These are phyloP conservation scores for Sodiomyces alkalinus DNA, from an alignment of 2,329 filamentous ascomycete species.

Conservation along the genomic window DNA sequence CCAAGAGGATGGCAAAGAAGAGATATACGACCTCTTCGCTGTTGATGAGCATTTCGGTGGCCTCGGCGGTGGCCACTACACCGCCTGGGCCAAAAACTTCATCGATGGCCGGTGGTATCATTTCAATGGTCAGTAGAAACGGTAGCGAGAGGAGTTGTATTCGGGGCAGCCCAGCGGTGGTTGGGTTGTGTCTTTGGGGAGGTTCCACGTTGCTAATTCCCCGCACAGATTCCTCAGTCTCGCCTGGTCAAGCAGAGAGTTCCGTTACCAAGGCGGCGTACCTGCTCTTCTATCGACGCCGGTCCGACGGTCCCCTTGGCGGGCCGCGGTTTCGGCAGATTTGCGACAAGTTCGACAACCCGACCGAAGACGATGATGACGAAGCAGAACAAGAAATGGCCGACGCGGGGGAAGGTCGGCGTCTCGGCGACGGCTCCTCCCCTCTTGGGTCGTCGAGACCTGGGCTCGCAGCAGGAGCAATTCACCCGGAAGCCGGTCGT, in stretches of 20 bases:
- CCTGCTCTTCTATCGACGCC: slow-evolving; percentile 87
- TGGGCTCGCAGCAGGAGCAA: slow-evolving; percentile 64
- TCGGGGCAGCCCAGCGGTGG: too few relatives aligned
- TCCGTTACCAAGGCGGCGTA: slow-evolving; percentile 72
- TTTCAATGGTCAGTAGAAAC: slow-evolving; percentile 62
- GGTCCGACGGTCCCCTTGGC: slow-evolving; percentile 62
- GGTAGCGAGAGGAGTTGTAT: too few relatives aligned
- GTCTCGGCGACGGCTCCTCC: slow-evolving; percentile 73
- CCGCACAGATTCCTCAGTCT: slow-evolving; percentile 56
- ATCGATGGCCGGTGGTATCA: slow-evolving; percentile 83
- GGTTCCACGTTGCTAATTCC: slow-evolving; percentile 26
- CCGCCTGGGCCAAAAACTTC: slow-evolving; percentile 87
- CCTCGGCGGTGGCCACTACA: slow-evolving; percentile 90
- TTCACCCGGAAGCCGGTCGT: slow-evolving; percentile 49
- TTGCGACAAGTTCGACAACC: slow-evolving; percentile 44
- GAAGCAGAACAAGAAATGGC: slow-evolving; percentile 30
- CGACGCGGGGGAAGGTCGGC: slow-evolving; percentile 64
- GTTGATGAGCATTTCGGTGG: slow-evolving; percentile 95
- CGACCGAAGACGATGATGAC: slow-evolving; percentile 26
- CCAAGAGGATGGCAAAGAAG: slow-evolving; percentile 63
- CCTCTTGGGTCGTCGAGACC: slow-evolving; percentile 83
- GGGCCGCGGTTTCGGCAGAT: slow-evolving; percentile 61
- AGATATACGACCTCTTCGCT: slow-evolving; percentile 85
- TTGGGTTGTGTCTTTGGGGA: too few relatives aligned
- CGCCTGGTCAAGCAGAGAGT: slow-evolving; percentile 39